Conservation (phyloP, 1,284 basidiomycete species). For the Apiotrichum siamense region DNA sequence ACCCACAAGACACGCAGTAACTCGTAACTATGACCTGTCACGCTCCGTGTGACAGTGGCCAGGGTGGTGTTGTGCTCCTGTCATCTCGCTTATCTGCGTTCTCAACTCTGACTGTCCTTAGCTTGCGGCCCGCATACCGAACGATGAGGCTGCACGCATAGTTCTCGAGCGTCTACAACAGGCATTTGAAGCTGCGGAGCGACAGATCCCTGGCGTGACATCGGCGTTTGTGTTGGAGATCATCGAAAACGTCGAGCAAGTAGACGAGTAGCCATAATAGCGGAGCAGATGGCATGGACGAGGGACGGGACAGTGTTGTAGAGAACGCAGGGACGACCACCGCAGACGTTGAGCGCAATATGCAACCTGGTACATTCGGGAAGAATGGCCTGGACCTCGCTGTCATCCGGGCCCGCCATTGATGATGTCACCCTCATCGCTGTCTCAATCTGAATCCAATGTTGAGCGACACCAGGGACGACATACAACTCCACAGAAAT, state of each 20-base stretch:
- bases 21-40: not conserved
- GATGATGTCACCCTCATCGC: too few relatives aligned
- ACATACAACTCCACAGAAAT: too few relatives aligned
- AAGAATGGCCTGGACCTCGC: too few relatives aligned
- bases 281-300: not conserved
- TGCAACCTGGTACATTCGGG: not conserved
- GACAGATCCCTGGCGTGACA: conserved; percentile 55
- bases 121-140: conserved; percentile 82
- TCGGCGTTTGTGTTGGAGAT: conserved; percentile 50
- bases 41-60: not conserved
- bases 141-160: conserved; percentile 75
- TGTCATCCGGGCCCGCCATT: too few relatives aligned
- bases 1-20: too few relatives aligned
- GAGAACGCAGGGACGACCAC: not conserved
- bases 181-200: conserved; percentile 86
- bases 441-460: too few relatives aligned
- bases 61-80: too few relatives aligned
- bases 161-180: conserved; percentile 75
- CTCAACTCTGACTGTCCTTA: too few relatives aligned
- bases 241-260: conserved; percentile 50
- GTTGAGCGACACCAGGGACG: too few relatives aligned
- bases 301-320: not conserved
- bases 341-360: too few relatives aligned
- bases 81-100: too few relatives aligned
- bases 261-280: conserved; percentile 30